phyloP scores from a whole-genome alignment of 2,329 filamentous ascomycete species.

The Stagonosporopsis tanaceti region DNA sequence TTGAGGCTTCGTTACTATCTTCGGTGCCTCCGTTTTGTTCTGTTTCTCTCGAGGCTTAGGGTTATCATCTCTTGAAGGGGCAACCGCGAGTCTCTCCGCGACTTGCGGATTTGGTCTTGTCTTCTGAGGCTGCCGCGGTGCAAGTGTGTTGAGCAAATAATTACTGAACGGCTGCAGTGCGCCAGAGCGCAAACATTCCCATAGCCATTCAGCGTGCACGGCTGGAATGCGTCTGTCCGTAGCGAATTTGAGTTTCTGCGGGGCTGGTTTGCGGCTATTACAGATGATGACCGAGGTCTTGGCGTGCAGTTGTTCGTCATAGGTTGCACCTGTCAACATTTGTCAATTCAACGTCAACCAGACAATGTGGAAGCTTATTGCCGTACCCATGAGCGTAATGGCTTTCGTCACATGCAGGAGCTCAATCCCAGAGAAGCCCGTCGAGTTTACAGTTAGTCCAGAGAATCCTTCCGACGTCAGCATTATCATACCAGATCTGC shows the following conservation, averaged over 20 bases:
- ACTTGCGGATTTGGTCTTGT: constrained; percentile 21
- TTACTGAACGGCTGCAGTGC: constrained; percentile 58
- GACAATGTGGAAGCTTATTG: constrained; percentile 1
- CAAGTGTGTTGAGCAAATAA: constrained; percentile 43
- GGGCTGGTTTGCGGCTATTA: constrained; percentile 64
- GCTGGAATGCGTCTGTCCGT: constrained; percentile 78
- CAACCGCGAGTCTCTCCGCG: constrained; percentile 29
- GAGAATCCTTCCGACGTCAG: constrained; percentile 64
- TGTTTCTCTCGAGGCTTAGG: constrained; percentile 32
- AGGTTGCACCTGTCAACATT: constrained; percentile 68
- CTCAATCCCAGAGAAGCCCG: constrained; percentile 84
- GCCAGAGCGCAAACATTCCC: constrained; percentile 72
- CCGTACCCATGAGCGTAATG: constrained; percentile 72
- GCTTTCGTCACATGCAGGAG: constrained; percentile 83
- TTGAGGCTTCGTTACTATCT: constrained; percentile 25
- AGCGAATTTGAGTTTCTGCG: constrained; percentile 81
- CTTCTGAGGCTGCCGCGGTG: constrained; percentile 26
- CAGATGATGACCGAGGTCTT: constrained; percentile 82
- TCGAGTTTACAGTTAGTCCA: constrained; percentile 76
- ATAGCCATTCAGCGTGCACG: constrained; percentile 85
- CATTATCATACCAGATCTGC: constrained; percentile 13
- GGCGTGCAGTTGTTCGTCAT: constrained; percentile 77
- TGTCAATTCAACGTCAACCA: constrained; percentile 23
- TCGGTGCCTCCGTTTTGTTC: constrained; percentile 30
- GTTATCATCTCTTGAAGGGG: constrained; percentile 34